Evolutionary conservation across 2,329 filamentous ascomycete genomes (phyloP).

Genomic region (Amesomyces nigricolor): DNA sequence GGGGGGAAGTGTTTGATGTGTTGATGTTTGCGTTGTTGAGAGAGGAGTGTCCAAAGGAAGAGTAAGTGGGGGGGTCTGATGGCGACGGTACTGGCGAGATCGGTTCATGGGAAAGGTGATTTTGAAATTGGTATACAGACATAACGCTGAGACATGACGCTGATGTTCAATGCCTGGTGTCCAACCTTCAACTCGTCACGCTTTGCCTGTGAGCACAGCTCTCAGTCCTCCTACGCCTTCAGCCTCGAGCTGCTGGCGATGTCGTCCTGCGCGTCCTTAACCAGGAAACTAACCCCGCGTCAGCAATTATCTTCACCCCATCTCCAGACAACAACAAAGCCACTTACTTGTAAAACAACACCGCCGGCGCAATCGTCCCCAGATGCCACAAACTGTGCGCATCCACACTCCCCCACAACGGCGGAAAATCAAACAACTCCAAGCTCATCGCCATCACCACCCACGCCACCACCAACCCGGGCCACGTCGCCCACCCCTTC

Average conservation of each 20-base stretch:
- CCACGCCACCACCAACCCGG: slow-evolving; percentile 86
- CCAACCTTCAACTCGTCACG: too few relatives aligned
- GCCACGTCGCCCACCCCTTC: slow-evolving; percentile 79
- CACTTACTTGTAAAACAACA: slow-evolving; percentile 93
- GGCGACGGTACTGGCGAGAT: too few relatives aligned
- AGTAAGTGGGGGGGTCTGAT: not conserved
- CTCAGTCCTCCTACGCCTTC: slow-evolving; percentile 47
- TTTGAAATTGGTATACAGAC: too few relatives aligned
- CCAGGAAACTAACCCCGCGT: slow-evolving; percentile 74
- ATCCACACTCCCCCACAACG: slow-evolving; percentile 74
- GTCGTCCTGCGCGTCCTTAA: slow-evolving; percentile 81
- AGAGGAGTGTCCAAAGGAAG: slow-evolving; percentile 16
- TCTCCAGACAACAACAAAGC: slow-evolving; percentile 8
- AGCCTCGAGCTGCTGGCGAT: slow-evolving; percentile 61
- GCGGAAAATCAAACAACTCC: slow-evolving; percentile 90
- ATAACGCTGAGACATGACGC: too few relatives aligned
- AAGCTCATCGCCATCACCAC: slow-evolving; percentile 90
- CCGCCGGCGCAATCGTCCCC: slow-evolving; percentile 79
- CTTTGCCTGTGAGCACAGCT: too few relatives aligned
- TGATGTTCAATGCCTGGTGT: too few relatives aligned
- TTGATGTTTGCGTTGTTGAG: slow-evolving; percentile 34
- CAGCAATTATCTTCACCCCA: not conserved
- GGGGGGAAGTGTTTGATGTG: slow-evolving; percentile 36
- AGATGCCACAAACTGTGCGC: slow-evolving; percentile 96
- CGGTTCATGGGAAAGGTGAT: too few relatives aligned